phyloP scores from a whole-genome alignment of 345 rosid genomes.

The Acer negundo region DNA sequence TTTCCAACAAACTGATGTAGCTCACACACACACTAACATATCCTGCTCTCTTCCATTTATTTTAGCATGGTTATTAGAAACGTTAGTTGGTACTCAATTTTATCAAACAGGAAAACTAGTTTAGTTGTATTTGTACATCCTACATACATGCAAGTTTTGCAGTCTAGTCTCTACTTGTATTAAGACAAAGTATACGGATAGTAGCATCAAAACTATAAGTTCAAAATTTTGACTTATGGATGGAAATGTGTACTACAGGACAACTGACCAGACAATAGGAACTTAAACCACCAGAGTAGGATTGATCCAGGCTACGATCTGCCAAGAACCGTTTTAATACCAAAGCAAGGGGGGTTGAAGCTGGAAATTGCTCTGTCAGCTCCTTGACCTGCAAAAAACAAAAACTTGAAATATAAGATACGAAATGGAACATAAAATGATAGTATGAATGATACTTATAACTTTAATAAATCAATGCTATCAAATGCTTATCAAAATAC shows the following conservation, averaged over 20 bases:
- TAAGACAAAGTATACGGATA: background rate
- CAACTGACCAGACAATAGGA: slow-evolving; percentile 87
- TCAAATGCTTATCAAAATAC: background rate
- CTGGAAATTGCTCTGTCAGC: slow-evolving; percentile 91
- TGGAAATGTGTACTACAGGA: background rate
- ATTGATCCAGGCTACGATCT: slow-evolving; percentile 94
- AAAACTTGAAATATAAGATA: slow-evolving; percentile 12
- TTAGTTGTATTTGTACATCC: background rate
- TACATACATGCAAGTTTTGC: background rate
- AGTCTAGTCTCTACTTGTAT: background rate
- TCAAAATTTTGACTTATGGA: background rate
- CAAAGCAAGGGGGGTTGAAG: slow-evolving; percentile 94
- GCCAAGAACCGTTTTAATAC: slow-evolving; percentile 96
- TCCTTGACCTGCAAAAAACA: slow-evolving; percentile 69
- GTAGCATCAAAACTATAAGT: background rate
- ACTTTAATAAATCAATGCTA: background rate
- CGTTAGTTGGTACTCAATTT: background rate
- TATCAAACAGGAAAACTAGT: background rate
- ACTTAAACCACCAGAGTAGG: slow-evolving; percentile 98
- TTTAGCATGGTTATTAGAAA: background rate
- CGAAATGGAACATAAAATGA: slow-evolving; percentile 1
- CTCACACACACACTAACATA: background rate
- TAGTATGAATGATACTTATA: background rate
- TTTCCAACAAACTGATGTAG: background rate
- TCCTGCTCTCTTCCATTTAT: background rate